These are phyloP conservation scores for Blastomyces parvus DNA, from an alignment of 2,329 filamentous ascomycete genomes.

Conservation along the genomic window DNA sequence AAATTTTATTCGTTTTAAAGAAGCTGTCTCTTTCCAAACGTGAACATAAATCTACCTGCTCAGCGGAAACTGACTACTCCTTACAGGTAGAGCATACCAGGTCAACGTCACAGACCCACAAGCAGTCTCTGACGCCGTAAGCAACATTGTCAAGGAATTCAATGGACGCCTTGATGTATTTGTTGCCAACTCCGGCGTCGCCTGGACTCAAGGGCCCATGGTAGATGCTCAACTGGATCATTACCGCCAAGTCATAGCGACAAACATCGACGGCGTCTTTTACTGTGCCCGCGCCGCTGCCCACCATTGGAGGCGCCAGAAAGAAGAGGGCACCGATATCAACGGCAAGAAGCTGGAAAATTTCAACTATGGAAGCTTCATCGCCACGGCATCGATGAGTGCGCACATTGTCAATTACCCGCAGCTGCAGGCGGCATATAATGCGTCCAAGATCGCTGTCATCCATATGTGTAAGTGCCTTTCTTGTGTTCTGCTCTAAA, in stretches of 20 bases:
- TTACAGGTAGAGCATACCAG: constrained; percentile 41
- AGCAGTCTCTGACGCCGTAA: constrained; percentile 34
- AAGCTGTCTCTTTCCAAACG: neutral
- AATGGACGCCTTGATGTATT: constrained; percentile 68
- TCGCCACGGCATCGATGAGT: constrained; percentile 70
- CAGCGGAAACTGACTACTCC: neutral
- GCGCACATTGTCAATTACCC: constrained; percentile 70
- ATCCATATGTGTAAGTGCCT: constrained; percentile 38
- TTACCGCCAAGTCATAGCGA: constrained; percentile 58
- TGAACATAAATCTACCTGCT: neutral
- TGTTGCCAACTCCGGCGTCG: constrained; percentile 67
- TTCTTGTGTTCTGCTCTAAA: constrained; percentile 41
- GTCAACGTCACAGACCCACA: constrained; percentile 38
- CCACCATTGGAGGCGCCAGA: constrained; percentile 60
- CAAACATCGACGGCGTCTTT: constrained; percentile 67
- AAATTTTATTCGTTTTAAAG: too few relatives aligned
- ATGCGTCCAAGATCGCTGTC: constrained; percentile 58
- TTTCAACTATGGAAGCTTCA: constrained; percentile 59
- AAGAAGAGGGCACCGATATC: constrained; percentile 54
- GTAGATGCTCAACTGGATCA: constrained; percentile 55
- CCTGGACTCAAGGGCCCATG: constrained; percentile 60
- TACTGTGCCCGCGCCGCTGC: constrained; percentile 66
- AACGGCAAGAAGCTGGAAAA: constrained; percentile 53
- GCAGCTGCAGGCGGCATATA: constrained; percentile 64
- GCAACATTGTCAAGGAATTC: constrained; percentile 50